Evolutionary conservation across 192 early-diverging fungal genomes (phyloP), one percentile per base, ranked within the genome.

Genomic region (Coemansia sp.): DNA sequence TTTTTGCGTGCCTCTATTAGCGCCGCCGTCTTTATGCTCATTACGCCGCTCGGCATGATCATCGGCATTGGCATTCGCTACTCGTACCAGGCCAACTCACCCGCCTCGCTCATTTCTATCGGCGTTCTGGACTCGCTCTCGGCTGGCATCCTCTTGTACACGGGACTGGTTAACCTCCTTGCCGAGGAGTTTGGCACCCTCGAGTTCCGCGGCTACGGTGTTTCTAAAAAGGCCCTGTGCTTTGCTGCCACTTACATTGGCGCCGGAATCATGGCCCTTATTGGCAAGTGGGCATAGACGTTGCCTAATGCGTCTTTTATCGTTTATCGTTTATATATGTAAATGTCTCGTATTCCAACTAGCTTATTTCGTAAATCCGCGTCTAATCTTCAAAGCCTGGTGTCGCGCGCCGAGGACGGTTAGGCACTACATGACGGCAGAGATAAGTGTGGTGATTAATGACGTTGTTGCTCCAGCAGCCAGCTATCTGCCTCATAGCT

Each of bases 131-230:
- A 95, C 70, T 85, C 89, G 36, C 70, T 93, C n/a, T 87, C 89
- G 12, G 89, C 90, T n/a, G 93, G 93, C 60, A 93, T 94, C 39
- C 71, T 95, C 36, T 32, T 93, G 3, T 94, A 94, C 85, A 87
- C 88, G 22, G 89, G 88, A n/a, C 87, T 88, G 59, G 88, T 89
- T 20, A 89, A 89, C 4, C 70, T 94, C 27, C 84, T 94, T 42
- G 88, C 87, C 22, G 83, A 87, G 19, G 89, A 92, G 74, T 87
- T 92, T 68, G 83, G 85, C 67, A 78, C 79, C 58, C 65, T 80
- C 10, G 64, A 74, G 15, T 93, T 92, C 73, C 73, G 80, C n/a
- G 79, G 79, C 22, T 71, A 77, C 22, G 58, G 82, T n/a, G 40
- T 41, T 1, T 6, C 27, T 1, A 63, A 72, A 29, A 89, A 94